These are phyloP conservation scores for Monosporozyma aerobia DNA, from an alignment of 805 yeast species.

Conservation along the genomic window DNA sequence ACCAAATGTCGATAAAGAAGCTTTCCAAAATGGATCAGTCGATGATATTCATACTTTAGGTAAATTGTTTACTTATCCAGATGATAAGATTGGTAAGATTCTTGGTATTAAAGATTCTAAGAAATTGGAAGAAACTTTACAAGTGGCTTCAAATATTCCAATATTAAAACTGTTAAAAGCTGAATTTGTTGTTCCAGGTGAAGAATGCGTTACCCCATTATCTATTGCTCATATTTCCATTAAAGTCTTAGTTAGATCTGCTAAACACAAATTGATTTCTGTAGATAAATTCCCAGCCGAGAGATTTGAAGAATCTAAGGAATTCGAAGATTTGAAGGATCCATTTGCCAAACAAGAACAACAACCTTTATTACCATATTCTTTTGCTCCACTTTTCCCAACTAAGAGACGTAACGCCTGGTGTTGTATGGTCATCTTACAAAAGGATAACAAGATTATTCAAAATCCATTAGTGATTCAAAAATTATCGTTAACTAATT, in stretches of 20 bases:
- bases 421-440: conserved; percentile 60
- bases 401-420: conserved; percentile 41
- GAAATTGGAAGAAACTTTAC: conserved; percentile 40
- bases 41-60: conserved; percentile 50
- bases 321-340: conserved; percentile 57
- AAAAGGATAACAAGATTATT: conserved; percentile 70
- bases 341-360: conserved; percentile 57
- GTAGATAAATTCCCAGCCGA: conserved; percentile 30
- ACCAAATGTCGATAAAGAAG: conserved; percentile 54
- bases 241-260: conserved; percentile 68
- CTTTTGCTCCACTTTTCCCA: conserved; percentile 75
- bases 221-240: conserved; percentile 68
- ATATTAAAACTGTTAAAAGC: conserved; percentile 57
- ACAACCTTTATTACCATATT: conserved; percentile 63
- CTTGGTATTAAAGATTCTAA: conserved; percentile 44
- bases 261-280: conserved; percentile 50
- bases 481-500: conserved; percentile 23
- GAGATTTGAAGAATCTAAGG: conserved; percentile 43
- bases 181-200: conserved; percentile 82
- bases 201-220: conserved; percentile 54
- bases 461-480: conserved; percentile 44
- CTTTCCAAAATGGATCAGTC: conserved; percentile 26
- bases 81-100: conserved; percentile 44
- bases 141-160: conserved; percentile 60
- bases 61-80: conserved; percentile 53